These are phyloP conservation scores for Heterobasidion occidentale DNA, from an alignment of 1,284 basidiomycete genomes.

Conservation along the genomic window DNA sequence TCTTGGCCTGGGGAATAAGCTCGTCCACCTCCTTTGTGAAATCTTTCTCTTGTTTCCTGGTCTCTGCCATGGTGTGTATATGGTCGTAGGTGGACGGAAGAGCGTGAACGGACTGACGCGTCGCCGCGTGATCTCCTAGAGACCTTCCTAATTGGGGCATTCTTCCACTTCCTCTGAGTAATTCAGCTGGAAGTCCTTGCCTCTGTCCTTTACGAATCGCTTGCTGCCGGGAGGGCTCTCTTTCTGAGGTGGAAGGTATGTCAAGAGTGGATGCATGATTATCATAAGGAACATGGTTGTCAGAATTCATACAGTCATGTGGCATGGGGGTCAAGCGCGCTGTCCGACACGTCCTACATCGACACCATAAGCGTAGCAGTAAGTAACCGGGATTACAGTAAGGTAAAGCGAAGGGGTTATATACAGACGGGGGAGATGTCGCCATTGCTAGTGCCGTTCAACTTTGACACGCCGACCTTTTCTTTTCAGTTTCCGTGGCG, in stretches of 20 bases:
- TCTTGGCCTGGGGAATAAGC: conserved; percentile 47
- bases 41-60: conserved; percentile 73
- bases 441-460: conserved; percentile 8
- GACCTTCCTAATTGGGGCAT: conserved; percentile 18
- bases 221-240: background rate
- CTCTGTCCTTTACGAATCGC: background rate
- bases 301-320: conserved; percentile 6
- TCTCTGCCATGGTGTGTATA: conserved; percentile 49
- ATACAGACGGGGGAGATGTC: conserved; percentile 41
- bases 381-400: conserved; percentile 31
- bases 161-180: conserved; percentile 4
- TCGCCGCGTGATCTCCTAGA: conserved; percentile 6
- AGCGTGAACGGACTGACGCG: conserved; percentile 56
- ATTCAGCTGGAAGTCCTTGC: background rate
- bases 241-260: background rate
- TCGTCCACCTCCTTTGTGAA: conserved; percentile 64
- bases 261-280: background rate
- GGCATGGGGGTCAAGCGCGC: conserved; percentile 2
- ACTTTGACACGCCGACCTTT: conserved; percentile 7
- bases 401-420: conserved; percentile 28
- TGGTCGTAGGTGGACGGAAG: conserved; percentile 9
- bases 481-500: conserved; percentile 3
- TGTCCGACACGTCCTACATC: too few species aligned
- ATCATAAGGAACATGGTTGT: conserved; percentile 1
- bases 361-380: conserved; percentile 26